These are phyloP conservation scores for Crassisporium funariophilum DNA, from an alignment of 768 basidiomycete genomes.

Conservation along the genomic window DNA sequence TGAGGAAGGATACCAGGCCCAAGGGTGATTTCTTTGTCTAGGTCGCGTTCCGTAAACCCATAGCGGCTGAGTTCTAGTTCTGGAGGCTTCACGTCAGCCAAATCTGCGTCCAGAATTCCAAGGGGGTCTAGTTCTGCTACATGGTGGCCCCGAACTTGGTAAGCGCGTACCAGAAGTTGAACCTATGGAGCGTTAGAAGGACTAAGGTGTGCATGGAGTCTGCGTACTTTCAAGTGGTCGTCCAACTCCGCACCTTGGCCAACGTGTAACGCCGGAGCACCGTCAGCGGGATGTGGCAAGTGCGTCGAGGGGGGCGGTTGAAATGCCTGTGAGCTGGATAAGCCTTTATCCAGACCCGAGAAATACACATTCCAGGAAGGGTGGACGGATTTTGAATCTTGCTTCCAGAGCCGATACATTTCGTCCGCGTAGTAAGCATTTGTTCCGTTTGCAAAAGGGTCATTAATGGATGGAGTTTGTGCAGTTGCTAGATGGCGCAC, in stretches of 20 bases:
- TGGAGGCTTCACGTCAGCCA: constrained; percentile 74
- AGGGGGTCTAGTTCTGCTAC: constrained; percentile 95
- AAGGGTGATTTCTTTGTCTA: constrained; percentile 92
- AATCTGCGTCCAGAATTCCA: constrained; percentile 88
- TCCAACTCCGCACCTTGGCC: constrained; percentile 78
- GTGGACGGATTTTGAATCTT: constrained; percentile 92
- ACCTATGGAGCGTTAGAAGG: constrained; percentile 52
- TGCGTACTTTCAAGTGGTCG: constrained; percentile 87
- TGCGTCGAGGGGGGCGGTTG: constrained; percentile 71
- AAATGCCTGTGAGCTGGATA: constrained; percentile 80
- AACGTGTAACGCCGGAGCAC: constrained; percentile 75
- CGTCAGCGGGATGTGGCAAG: constrained; percentile 72
- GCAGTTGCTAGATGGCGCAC: constrained; percentile 20
- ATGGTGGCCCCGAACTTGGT: constrained; percentile 98
- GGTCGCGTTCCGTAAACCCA: constrained; percentile 92
- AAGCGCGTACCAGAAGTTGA: constrained; percentile 96
- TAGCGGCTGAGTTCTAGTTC: constrained; percentile 95
- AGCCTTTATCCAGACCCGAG: constrained; percentile 86
- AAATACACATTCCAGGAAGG: constrained; percentile 95
- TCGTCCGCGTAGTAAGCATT: constrained; percentile 96
- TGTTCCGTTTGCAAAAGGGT: constrained; percentile 90
- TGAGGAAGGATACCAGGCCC: constrained; percentile 96
- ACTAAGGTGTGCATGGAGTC: constrained; percentile 5
- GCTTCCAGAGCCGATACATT: constrained; percentile 92
- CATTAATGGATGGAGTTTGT: constrained; percentile 67